These are phyloP conservation scores for Tinospora cordifolia DNA, from an alignment of 164 flowering plant genomes.

Conservation along the genomic window DNA sequence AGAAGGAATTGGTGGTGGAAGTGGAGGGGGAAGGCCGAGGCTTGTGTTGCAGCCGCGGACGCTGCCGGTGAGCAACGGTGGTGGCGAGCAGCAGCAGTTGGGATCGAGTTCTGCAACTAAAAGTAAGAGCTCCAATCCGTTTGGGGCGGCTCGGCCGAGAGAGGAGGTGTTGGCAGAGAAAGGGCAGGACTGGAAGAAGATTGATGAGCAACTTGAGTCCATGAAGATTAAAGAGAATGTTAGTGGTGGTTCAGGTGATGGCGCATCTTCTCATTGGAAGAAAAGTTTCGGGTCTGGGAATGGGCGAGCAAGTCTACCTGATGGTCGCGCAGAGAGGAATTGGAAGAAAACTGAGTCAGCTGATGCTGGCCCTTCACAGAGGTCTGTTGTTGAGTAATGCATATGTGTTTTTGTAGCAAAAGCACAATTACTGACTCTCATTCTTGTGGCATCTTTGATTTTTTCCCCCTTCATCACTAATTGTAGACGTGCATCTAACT, in stretches of 20 bases:
- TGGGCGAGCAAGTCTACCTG: conserved; percentile 25
- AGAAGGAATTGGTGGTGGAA: conserved; percentile 21
- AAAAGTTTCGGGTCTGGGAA: conserved; percentile 40
- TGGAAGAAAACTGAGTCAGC: conserved; percentile 60
- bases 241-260: conserved; percentile 21
- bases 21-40: conserved; percentile 45
- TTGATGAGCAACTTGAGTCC: conserved; percentile 73
- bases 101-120: conserved; percentile 19
- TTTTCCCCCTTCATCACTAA: too few relatives aligned
- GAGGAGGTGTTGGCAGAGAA: conserved; percentile 90
- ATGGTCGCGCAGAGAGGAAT: conserved; percentile 33
- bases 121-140: conserved; percentile 63
- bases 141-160: conserved; percentile 95
- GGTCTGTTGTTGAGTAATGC: conserved; percentile 22
- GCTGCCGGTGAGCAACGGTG: conserved; percentile 34
- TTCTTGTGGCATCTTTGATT: too few relatives aligned
- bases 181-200: conserved; percentile 89
- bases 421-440: background rate
- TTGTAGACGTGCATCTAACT: too few relatives aligned
- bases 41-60: conserved; percentile 75
- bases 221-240: conserved; percentile 54
- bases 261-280: conserved; percentile 22
- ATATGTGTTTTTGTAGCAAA: background rate
- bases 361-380: conserved; percentile 20
- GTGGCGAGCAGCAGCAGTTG: conserved; percentile 24